Conservation (phyloP, 2,329 filamentous ascomycete species). For the Domatiomyces catenatus region DNA sequence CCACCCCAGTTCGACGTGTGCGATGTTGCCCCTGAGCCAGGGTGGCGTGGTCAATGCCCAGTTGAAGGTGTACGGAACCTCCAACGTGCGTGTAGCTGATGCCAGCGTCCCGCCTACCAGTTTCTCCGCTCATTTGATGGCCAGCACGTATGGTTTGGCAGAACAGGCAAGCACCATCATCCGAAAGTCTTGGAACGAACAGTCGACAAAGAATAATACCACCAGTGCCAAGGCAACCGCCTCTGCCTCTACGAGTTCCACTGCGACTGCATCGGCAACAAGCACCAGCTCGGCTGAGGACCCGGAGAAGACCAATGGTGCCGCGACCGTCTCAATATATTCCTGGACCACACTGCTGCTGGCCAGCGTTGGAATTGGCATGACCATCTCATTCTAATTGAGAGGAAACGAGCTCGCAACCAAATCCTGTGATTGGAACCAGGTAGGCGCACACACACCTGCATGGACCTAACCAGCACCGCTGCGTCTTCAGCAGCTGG, state of each 20-base stretch:
- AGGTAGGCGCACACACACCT: neutral
- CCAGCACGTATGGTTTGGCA: constrained; percentile 22
- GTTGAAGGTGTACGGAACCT: constrained; percentile 30
- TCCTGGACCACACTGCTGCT: neutral
- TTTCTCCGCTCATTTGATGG: constrained; percentile 23
- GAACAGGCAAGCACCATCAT: constrained; percentile 21
- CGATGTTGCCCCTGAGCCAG: constrained; percentile 30
- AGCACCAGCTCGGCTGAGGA: neutral
- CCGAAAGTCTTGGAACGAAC: constrained; percentile 15
- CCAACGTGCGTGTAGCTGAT: constrained; percentile 23
- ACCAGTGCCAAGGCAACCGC: neutral
- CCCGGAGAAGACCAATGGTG: too few species aligned
- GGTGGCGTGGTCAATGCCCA: constrained; percentile 30
- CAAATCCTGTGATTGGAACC: neutral
- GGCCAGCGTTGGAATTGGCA: neutral
- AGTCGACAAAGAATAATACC: constrained; percentile 29
- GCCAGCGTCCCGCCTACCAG: constrained; percentile 23
- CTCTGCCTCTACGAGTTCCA: neutral
- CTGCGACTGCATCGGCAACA: neutral
- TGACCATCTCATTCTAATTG: neutral
- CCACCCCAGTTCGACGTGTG: constrained; percentile 23
- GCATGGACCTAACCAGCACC: neutral
- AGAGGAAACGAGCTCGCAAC: neutral
- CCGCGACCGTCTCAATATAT: neutral
- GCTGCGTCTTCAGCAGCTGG: neutral